Evolutionary conservation across 768 basidiomycete genomes (phyloP).

Genomic region (Termitomyces sp.): DNA sequence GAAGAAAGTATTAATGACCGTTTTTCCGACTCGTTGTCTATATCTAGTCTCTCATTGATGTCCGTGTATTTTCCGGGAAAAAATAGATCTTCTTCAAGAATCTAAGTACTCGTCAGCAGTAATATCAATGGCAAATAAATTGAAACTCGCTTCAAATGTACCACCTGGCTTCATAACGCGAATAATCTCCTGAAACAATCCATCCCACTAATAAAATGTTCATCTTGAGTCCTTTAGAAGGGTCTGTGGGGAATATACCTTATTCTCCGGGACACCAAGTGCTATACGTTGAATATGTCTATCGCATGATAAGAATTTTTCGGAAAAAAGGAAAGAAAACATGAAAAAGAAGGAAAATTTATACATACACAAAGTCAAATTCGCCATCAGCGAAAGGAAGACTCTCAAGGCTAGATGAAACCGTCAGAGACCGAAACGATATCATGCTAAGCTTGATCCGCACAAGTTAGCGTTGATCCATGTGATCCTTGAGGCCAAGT

Average conservation of each 20-base stretch:
- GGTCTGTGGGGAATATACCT: constrained; percentile 31
- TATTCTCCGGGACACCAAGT: constrained; percentile 71
- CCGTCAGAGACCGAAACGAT: not conserved
- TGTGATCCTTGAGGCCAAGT: constrained; percentile 54
- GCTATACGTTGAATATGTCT: constrained; percentile 70
- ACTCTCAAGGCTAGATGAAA: constrained; percentile 45
- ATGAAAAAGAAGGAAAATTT: not conserved
- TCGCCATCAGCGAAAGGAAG: constrained; percentile 68
- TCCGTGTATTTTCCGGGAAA: constrained; percentile 54
- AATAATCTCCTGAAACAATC: constrained; percentile 59
- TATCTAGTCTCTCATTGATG: constrained; percentile 23
- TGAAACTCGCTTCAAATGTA: constrained; percentile 52
- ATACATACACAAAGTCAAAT: constrained; percentile 70
- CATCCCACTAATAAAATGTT: constrained; percentile 48
- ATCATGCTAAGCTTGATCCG: constrained; percentile 16
- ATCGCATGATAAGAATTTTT: not conserved
- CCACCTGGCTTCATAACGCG: constrained; percentile 72
- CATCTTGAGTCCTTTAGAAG: not conserved
- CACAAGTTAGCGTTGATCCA: constrained; percentile 76
- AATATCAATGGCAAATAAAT: not conserved
- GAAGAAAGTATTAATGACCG: constrained; percentile 14
- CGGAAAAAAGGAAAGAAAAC: no score
- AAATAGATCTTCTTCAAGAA: constrained; percentile 70
- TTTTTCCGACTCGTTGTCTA: constrained; percentile 18
- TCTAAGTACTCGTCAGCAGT: constrained; percentile 25